These are phyloP conservation scores for Thuidium tamariscinum DNA, from an alignment of 225 moss, liverwort and hornwort species.

Conservation along the genomic window DNA sequence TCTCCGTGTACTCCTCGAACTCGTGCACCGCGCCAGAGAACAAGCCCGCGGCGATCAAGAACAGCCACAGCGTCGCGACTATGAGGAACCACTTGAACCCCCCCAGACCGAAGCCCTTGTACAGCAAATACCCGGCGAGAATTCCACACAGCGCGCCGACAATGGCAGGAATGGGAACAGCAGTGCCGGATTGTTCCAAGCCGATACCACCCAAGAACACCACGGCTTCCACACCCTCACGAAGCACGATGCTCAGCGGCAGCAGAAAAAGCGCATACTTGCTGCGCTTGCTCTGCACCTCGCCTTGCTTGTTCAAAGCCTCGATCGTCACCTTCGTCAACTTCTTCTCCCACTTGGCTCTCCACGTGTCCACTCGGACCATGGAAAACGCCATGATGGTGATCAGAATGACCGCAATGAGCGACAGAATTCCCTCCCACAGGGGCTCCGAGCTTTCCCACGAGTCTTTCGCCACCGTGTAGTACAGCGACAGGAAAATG, in stretches of 20 bases:
- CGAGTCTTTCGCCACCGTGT: conserved; percentile 1
- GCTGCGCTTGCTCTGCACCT: not conserved
- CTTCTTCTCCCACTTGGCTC: conserved; percentile 5
- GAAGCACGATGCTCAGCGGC: conserved; percentile 6
- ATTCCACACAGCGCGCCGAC: conserved; percentile 15
- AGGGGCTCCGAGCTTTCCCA: not conserved
- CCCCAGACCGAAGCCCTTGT: not conserved
- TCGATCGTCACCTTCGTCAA: conserved; percentile 4
- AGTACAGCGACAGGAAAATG: conserved; percentile 8
- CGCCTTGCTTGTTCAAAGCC: not conserved
- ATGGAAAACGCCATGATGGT: conserved; percentile 18
- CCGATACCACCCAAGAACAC: conserved; percentile 12
- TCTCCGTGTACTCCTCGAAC: conserved; percentile 20
- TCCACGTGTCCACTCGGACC: conserved; percentile 1
- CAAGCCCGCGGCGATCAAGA: conserved; percentile 1
- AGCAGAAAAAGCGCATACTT: conserved; percentile 2
- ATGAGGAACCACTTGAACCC: conserved; percentile 1
- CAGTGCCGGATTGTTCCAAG: not conserved
- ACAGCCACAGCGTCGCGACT: not conserved
- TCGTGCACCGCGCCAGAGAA: conserved; percentile 15
- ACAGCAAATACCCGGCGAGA: not conserved
- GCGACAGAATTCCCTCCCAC: not conserved
- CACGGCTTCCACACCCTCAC: conserved; percentile 3
- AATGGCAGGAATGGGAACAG: conserved; percentile 2
- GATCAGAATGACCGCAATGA: conserved; percentile 3